Base-by-base conservation (phyloP, 192 early-diverging fungal genomes). In the Coemansia brasiliensis region DNA sequence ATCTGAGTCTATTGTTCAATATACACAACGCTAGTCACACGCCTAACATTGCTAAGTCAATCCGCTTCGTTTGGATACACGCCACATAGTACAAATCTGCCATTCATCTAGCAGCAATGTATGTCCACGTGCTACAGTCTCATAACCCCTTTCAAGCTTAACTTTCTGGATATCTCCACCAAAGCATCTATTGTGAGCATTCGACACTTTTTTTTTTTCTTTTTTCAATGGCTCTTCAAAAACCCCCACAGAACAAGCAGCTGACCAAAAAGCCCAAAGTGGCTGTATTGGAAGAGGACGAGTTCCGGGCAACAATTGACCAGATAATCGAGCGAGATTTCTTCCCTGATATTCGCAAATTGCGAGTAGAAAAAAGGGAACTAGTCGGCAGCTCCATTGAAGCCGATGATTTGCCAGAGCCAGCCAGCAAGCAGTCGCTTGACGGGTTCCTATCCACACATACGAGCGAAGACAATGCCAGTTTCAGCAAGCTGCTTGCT, bases 261-360 rank as follows among this genome's bases (percentile, higher is more conserved):
- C 32, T 5, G 32, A 41, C 6, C 40, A 15, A 55, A 16, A 13
- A 20, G 15, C 21, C 18, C 45, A 37, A 43, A 32, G 43, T 42
- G 50, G 37, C 26, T n/a, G 52, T 77, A 4, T 55, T 70, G 3
- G 52, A 53, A 12, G 68, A 78, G 42, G 61, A 53, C 38, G 57
- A 67, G 39, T 71, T 51, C 32, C 62, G 52, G n/a, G 42, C 57
- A 15, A 11, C 39, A 13, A 38, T 78, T 10, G 61, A 60, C 16
- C 16, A 38, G 38, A 70, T 78, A 26, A 39, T 78, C 16, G 49
- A 52, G 57, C 67, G 74, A 13, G 68, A 78, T 12, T 78, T 67
- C 37, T 78, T 78, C 37, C 74, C 74, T 0, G 52, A 45, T 35
- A 60, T 74, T n/a, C 29, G 4, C 13, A 29, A 29, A 29, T 39